phyloP scores from a whole-genome alignment of 257 asterid species.

The Plantago elongata region DNA sequence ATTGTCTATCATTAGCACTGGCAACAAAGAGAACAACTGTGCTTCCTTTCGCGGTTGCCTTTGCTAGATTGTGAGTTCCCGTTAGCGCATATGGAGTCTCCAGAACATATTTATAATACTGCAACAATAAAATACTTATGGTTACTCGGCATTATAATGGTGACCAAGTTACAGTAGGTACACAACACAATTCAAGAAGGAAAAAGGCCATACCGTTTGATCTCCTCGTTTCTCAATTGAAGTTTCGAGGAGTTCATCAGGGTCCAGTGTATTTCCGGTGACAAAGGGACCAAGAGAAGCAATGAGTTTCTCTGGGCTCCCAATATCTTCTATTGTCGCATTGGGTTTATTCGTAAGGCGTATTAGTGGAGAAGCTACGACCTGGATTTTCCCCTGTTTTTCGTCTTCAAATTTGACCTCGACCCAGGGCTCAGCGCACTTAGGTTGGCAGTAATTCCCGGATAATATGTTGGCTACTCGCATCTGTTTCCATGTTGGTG shows the following conservation, averaged over 20 bases:
- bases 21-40: conserved; percentile 85
- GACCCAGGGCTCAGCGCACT: conserved; percentile 98
- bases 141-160: too few relatives aligned
- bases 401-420: conserved; percentile 92
- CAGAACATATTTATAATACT: conserved; percentile 84
- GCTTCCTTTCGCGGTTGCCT: conserved; percentile 91
- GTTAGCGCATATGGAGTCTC: conserved; percentile 94
- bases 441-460: conserved; percentile 98
- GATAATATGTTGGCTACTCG: conserved; percentile 88
- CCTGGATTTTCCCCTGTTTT: conserved; percentile 82
- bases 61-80: conserved; percentile 90
- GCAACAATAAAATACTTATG: conserved; percentile 19
- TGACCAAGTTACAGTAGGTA: too few relatives aligned
- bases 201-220: conserved; percentile 53
- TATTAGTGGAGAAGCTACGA: conserved; percentile 87
- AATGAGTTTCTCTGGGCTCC: conserved; percentile 80
- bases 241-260: conserved; percentile 78
- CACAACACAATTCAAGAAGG: not conserved
- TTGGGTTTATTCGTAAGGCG: conserved; percentile 91
- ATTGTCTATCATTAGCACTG: conserved; percentile 87
- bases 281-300: conserved; percentile 98
- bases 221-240: conserved; percentile 76
- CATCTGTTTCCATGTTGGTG: conserved; percentile 90
- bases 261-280: conserved; percentile 81
- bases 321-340: conserved; percentile 91